Percentiles rank a stretch among this genome's conserved stretches.
Conservation (phyloP, 2,329 filamentous ascomycete species). For the Alternaria alternata region DNA sequence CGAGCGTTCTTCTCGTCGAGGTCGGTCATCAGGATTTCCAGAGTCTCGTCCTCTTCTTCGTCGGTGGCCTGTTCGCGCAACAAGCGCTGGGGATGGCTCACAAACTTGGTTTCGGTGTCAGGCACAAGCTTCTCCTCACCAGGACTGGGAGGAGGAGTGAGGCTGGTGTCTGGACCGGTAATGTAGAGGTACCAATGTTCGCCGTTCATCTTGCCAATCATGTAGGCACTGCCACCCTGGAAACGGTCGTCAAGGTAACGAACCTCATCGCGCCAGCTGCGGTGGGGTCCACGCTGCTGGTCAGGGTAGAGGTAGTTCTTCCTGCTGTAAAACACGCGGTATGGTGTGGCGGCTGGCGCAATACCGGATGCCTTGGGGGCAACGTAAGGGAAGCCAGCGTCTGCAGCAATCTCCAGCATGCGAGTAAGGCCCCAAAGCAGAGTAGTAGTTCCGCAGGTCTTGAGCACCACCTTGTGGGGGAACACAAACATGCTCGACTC, state of each 20-base stretch:
- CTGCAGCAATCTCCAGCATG: conserved; percentile 89
- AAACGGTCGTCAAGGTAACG: conserved; percentile 92
- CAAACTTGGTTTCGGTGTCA: conserved; percentile 66
- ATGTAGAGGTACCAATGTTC: conserved; percentile 99
- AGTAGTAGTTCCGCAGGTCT: conserved; percentile 98
- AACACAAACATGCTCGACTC: conserved; percentile 99
- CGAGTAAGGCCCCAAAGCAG: conserved; percentile 87
- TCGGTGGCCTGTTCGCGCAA: conserved; percentile 52
- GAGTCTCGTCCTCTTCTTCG: conserved; percentile 74
- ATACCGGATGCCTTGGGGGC: conserved; percentile 73
- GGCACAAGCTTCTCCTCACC: conserved; percentile 53
- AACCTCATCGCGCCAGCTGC: conserved; percentile 97
- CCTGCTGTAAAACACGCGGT: conserved; percentile 97
- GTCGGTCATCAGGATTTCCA: conserved; percentile 74
- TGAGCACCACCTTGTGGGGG: conserved; percentile 98
- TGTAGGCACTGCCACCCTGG: conserved; percentile 91
- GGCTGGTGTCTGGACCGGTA: conserved; percentile 79
- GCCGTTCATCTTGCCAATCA: conserved; percentile 99
- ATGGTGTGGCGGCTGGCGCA: conserved; percentile 81
- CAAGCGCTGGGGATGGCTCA: conserved; percentile 67
- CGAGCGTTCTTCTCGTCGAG: conserved; percentile 71
- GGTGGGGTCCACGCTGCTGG: conserved; percentile 90
- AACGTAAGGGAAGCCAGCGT: conserved; percentile 88
- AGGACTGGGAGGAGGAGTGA: conserved; percentile 86
- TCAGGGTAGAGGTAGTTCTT: conserved; percentile 98